phyloP scores from a whole-genome alignment of 2,329 filamentous ascomycete genomes.

The Aspergillus sp. region DNA sequence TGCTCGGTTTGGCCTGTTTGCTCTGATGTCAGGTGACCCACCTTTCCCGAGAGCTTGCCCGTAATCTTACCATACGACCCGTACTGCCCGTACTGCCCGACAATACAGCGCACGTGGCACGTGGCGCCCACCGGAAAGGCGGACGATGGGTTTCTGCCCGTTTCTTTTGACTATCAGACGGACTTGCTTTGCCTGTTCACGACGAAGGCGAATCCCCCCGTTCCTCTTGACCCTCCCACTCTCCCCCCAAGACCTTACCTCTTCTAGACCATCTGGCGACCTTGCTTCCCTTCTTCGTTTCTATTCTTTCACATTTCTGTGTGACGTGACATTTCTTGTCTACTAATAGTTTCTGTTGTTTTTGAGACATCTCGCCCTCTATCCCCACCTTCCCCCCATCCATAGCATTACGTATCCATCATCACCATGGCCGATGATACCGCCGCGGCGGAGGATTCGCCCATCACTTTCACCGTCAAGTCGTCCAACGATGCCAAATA shows the following conservation, averaged over 20 bases:
- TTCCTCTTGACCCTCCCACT: neutral
- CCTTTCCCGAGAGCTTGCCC: too few species aligned
- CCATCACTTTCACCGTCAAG: conserved; percentile 96
- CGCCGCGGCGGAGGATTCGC: conserved; percentile 60
- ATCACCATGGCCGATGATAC: conserved; percentile 43
- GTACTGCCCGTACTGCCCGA: neutral
- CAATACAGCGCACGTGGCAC: neutral
- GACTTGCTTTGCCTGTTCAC: neutral
- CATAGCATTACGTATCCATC: conserved; percentile 8
- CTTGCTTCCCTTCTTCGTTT: neutral
- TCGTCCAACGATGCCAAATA: conserved; percentile 88
- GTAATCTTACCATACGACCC: neutral
- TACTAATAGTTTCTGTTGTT: neutral
- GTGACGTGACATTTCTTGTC: neutral
- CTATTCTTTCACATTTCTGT: too few species aligned
- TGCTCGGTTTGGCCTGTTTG: conserved; percentile 23
- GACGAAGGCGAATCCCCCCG: neutral
- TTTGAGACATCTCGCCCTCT: conserved; percentile 9
- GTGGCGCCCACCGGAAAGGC: conserved; percentile 7
- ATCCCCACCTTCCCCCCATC: conserved; percentile 5
- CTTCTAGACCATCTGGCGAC: neutral
- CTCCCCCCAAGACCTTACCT: neutral
- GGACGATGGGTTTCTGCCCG: conserved; percentile 39
- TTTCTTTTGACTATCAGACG: conserved; percentile 26
- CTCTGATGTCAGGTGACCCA: conserved; percentile 18